Conservation (phyloP, 2,329 filamentous ascomycete genomes). For the Parascedosporium putredinis region DNA sequence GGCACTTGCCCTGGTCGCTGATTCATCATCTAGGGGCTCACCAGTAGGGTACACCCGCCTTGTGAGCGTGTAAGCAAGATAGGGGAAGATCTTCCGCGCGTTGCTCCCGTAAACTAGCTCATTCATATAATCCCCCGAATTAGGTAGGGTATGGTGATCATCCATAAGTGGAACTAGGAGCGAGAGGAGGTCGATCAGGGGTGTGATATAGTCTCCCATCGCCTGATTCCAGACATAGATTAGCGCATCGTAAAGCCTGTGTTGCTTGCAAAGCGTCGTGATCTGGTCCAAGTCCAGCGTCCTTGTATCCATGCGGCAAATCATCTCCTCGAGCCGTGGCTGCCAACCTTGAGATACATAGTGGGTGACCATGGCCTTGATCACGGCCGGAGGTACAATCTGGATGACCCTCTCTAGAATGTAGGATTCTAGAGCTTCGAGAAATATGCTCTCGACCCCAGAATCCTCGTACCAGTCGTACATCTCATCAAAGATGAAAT, state of each 20-base stretch:
- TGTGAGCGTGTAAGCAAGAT: slow-evolving; percentile 83
- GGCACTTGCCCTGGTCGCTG: slow-evolving; percentile 67
- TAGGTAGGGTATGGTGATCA: slow-evolving; percentile 40
- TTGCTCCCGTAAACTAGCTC: slow-evolving; percentile 55
- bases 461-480: slow-evolving; percentile 84
- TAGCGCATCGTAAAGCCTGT: slow-evolving; percentile 86
- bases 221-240: slow-evolving; percentile 97
- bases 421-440: slow-evolving; percentile 80
- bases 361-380: slow-evolving; percentile 77
- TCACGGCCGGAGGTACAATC: slow-evolving; percentile 66
- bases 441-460: slow-evolving; percentile 62
- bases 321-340: slow-evolving; percentile 77
- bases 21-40: slow-evolving; percentile 58
- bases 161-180: slow-evolving; percentile 53
- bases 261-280: slow-evolving; percentile 79
- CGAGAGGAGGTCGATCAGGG: slow-evolving; percentile 70
- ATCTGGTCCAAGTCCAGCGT: slow-evolving; percentile 93
- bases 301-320: slow-evolving; percentile 81
- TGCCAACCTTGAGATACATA: slow-evolving; percentile 69
- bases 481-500: slow-evolving; percentile 84
- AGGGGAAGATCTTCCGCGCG: slow-evolving; percentile 87
- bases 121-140: slow-evolving; percentile 20
- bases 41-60: slow-evolving; percentile 87
- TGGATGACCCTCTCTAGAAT: slow-evolving; percentile 70
- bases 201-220: slow-evolving; percentile 79